A percentile compares a stretch with the other conserved stretches of the same genome.
Evolutionary conservation across 2,329 filamentous ascomycete genomes (phyloP).

Genomic region (Diplocarpon rosae): DNA sequence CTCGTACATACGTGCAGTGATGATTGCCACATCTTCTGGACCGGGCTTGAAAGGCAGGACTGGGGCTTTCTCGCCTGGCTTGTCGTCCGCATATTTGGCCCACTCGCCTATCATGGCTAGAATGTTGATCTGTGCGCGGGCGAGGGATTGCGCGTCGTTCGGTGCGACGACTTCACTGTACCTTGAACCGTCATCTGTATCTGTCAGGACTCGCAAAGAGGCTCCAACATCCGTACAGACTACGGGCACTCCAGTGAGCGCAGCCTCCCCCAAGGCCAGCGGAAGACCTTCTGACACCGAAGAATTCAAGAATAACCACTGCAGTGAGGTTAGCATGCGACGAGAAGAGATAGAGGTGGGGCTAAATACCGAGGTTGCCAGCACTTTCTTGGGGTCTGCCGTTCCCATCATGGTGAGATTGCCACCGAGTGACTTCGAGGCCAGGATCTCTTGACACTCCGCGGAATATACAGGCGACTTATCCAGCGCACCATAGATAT

Average conservation of each 20-base stretch:
- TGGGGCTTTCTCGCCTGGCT: constrained; percentile 4
- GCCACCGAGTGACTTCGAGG: constrained; percentile 22
- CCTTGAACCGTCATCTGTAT: constrained; percentile 35
- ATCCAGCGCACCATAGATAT: constrained; percentile 53
- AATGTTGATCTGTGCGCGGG: constrained; percentile 50
- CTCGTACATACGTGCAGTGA: constrained; percentile 47
- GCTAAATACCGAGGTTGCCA: constrained; percentile 21
- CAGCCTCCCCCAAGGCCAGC: constrained; percentile 47
- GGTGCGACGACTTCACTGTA: constrained; percentile 54
- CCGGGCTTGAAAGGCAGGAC: constrained; percentile 37
- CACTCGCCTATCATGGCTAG: constrained; percentile 51
- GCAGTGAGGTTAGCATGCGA: neutral
- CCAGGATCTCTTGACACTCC: constrained; percentile 38
- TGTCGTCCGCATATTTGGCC: constrained; percentile 41
- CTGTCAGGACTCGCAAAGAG: constrained; percentile 43
- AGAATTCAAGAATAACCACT: constrained; percentile 45
- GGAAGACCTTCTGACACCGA: constrained; percentile 45
- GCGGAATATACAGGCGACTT: constrained; percentile 50
- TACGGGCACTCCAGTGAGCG: constrained; percentile 42
- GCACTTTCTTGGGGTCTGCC: constrained; percentile 32
- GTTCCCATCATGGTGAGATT: constrained; percentile 29
- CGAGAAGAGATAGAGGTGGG: neutral
- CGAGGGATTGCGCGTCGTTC: constrained; percentile 49
- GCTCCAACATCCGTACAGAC: constrained; percentile 47
- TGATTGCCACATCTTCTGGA: constrained; percentile 36